These are phyloP conservation scores for Hypomontagnella monticulosa DNA, from an alignment of 495 filamentous ascomycete genomes.

Conservation along the genomic window DNA sequence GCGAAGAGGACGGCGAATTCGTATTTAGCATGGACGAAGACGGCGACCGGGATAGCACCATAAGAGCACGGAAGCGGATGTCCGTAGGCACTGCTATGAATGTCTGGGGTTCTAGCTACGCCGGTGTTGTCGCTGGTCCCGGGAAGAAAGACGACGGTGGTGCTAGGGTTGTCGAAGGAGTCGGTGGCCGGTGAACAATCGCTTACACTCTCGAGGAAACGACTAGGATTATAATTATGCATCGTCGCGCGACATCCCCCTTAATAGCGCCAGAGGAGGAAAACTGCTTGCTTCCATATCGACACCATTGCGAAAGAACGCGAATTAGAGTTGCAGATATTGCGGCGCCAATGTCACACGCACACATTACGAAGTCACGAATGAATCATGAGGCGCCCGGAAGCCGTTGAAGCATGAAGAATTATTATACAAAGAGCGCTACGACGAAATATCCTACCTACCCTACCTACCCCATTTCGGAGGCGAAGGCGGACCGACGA, in stretches of 20 bases:
- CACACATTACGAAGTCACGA: constrained; percentile 35
- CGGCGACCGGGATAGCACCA: constrained; percentile 61
- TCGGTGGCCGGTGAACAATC: constrained; percentile 41
- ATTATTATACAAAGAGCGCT: constrained; percentile 16
- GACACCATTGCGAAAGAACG: constrained; percentile 7
- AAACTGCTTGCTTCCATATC: not conserved
- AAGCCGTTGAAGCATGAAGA: constrained; percentile 20
- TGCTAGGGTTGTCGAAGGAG: constrained; percentile 42
- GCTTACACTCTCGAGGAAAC: not conserved
- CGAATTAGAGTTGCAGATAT: constrained; percentile 14
- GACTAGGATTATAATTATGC: constrained; percentile 19
- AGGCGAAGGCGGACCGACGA: constrained; percentile 2
- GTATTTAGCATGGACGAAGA: constrained; percentile 89
- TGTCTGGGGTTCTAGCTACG: constrained; percentile 51
- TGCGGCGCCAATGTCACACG: constrained; percentile 6
- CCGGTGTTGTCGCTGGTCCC: constrained; percentile 45
- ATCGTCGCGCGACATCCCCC: constrained; percentile 4
- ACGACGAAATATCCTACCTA: constrained; percentile 16
- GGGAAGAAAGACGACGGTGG: constrained; percentile 45
- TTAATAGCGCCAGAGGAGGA: constrained; percentile 15
- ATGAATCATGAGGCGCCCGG: constrained; percentile 36
- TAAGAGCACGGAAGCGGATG: constrained; percentile 53
- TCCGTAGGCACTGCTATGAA: constrained; percentile 49
- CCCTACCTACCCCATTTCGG: constrained; percentile 6
- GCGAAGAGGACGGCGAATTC: constrained; percentile 76